Evolutionary conservation across 768 basidiomycete species (phyloP).

Genomic region (Xerocomus spinulosus): DNA sequence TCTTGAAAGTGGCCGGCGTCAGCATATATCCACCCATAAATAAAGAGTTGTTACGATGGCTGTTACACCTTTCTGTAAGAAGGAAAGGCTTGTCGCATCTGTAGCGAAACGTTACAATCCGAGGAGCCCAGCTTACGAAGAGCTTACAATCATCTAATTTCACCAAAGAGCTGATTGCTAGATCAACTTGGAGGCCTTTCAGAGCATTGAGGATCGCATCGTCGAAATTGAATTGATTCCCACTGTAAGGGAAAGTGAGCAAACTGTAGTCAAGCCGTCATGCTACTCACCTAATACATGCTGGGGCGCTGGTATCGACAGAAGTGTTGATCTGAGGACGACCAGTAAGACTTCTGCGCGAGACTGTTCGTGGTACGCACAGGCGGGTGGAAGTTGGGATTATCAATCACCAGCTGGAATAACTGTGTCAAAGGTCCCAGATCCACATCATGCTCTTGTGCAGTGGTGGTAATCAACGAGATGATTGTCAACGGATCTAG

Average conservation of each 20-base stretch:
- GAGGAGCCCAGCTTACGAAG: not conserved
- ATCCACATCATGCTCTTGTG: slow-evolving; percentile 50
- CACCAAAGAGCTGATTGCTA: slow-evolving; percentile 49
- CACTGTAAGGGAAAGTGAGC: slow-evolving; percentile 36
- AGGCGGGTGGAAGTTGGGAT: slow-evolving; percentile 48
- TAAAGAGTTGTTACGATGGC: slow-evolving; percentile 39
- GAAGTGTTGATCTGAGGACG: slow-evolving; percentile 46
- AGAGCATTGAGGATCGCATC: slow-evolving; percentile 62
- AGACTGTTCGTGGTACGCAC: slow-evolving; percentile 29
- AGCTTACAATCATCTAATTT: slow-evolving; percentile 64
- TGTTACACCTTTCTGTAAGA: slow-evolving; percentile 53
- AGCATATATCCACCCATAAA: not conserved
- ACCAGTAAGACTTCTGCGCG: not conserved
- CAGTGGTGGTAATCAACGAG: slow-evolving; percentile 45
- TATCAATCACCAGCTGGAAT: slow-evolving; percentile 50
- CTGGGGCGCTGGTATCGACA: slow-evolving; percentile 48
- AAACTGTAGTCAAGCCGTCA: not conserved
- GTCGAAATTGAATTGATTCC: slow-evolving; percentile 57
- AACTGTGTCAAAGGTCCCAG: slow-evolving; percentile 55
- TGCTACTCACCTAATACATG: slow-evolving; percentile 51
- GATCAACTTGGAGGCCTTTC: slow-evolving; percentile 53
- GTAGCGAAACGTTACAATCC: slow-evolving; percentile 1
- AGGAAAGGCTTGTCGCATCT: slow-evolving; percentile 55
- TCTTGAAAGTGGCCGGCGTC: slow-evolving; percentile 33
- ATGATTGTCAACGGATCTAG: slow-evolving; percentile 60